A percentile compares a stretch with the other conserved stretches of the same genome.
Conservation (phyloP, 163 green algal species). For the Scenedesmus sp. region DNA sequence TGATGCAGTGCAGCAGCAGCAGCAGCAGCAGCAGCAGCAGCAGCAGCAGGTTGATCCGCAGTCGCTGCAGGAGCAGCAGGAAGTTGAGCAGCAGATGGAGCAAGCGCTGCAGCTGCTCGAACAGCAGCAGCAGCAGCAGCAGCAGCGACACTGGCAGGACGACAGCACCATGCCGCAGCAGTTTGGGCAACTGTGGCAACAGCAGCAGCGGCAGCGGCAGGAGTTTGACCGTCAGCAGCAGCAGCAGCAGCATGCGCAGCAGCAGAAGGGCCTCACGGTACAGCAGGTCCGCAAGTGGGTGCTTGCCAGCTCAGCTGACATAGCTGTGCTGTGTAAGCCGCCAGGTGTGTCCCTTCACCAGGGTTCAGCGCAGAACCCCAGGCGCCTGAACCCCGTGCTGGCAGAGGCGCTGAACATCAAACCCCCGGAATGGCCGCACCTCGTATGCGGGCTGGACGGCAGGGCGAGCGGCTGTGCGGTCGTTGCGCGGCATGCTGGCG, state of each 20-base stretch:
- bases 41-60: conserved; percentile 2
- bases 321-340: conserved; percentile 36
- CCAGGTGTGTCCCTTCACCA: conserved; percentile 21
- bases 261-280: not conserved
- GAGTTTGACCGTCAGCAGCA: not conserved
- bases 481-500: conserved; percentile 3
- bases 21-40: conserved; percentile 2
- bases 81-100: not conserved
- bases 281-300: conserved; percentile 23
- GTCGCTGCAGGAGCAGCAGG: not conserved
- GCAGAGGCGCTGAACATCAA: conserved; percentile 14
- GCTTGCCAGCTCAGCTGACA: conserved; percentile 32
- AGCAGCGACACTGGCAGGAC: not conserved
- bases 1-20: not conserved
- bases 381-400: not conserved
- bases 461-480: conserved; percentile 14
- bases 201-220: not conserved
- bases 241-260: conserved; percentile 11
- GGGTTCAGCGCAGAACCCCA: not conserved
- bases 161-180: not conserved
- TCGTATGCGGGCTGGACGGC: conserved; percentile 6
- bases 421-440: not conserved
- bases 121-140: conserved; percentile 14
- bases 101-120: not conserved
- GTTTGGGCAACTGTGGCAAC: not conserved